Conservation (phyloP, 805 yeast species). For the Starmerella sirachaensis region DNA sequence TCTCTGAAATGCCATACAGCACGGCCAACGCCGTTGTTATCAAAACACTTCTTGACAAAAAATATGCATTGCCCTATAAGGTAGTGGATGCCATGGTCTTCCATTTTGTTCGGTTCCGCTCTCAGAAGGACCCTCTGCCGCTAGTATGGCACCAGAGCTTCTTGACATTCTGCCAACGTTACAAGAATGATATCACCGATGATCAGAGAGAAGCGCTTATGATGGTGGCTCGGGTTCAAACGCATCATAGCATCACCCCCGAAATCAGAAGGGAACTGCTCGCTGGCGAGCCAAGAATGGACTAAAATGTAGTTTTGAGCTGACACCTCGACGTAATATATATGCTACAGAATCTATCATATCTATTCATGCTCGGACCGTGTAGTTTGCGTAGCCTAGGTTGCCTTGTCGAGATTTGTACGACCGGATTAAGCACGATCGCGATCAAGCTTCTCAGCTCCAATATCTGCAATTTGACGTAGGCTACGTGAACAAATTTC, state of each 20-base stretch:
- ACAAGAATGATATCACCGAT: slow-evolving; percentile 95
- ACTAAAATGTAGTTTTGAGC: background rate
- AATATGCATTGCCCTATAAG: slow-evolving; percentile 93
- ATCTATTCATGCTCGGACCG: background rate
- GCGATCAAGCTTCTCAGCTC: too few species aligned
- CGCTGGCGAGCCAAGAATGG: slow-evolving; percentile 44
- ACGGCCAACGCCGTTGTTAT: slow-evolving; percentile 89
- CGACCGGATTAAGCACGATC: too few species aligned
- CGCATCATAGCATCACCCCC: slow-evolving; percentile 79
- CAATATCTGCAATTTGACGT: too few species aligned
- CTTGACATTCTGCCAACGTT: slow-evolving; percentile 86
- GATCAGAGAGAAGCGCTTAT: slow-evolving; percentile 91
- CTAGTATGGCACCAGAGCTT: slow-evolving; percentile 97
- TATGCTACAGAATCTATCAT: background rate
- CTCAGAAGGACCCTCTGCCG: slow-evolving; percentile 50
- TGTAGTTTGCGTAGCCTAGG: too few species aligned
- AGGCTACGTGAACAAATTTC: too few species aligned
- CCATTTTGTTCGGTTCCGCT: slow-evolving; percentile 82
- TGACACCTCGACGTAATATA: too few species aligned
- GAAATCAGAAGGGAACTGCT: slow-evolving; percentile 87
- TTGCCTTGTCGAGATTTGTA: too few species aligned
- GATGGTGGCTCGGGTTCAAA: slow-evolving; percentile 82
- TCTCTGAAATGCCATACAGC: slow-evolving; percentile 67
- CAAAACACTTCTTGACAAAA: slow-evolving; percentile 79
- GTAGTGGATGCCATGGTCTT: slow-evolving; percentile 89